Evolutionary conservation across 177 flowering plant genomes (phyloP).

Genomic region (Tripterygium wilfordii): DNA sequence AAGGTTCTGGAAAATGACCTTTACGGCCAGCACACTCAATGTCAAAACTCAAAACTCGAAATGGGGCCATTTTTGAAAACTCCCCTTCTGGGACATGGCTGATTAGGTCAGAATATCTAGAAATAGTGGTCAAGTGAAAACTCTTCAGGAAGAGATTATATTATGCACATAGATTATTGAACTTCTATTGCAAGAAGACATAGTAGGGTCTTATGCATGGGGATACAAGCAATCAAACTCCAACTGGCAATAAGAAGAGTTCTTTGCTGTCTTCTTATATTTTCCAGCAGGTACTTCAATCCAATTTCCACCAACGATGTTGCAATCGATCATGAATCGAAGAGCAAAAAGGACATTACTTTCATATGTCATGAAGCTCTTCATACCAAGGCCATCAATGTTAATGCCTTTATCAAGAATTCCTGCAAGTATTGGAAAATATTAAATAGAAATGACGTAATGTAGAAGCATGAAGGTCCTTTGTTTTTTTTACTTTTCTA

Average conservation of each 20-base stretch:
- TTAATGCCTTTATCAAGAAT: constrained; percentile 94
- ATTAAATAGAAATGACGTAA: background rate
- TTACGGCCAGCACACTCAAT: constrained; percentile 99
- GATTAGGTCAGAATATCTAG: constrained; percentile 67
- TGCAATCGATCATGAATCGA: constrained; percentile 95
- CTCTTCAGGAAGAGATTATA: background rate
- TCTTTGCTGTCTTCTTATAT: constrained; percentile 48
- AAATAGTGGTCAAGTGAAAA: constrained; percentile 27
- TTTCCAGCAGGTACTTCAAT: constrained; percentile 81
- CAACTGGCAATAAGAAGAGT: constrained; percentile 68
- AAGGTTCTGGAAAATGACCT: constrained; percentile 94
- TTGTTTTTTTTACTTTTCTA: too few relatives aligned
- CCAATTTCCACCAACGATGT: constrained; percentile 97
- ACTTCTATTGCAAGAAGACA: background rate
- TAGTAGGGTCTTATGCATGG: constrained; percentile 5
- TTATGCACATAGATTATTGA: background rate
- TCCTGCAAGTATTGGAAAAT: constrained; percentile 35
- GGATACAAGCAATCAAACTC: constrained; percentile 99
- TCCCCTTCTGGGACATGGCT: constrained; percentile 92
- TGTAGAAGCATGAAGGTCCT: background rate
- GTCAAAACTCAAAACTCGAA: constrained; percentile 93
- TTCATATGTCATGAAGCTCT: constrained; percentile 83
- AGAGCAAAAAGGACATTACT: constrained; percentile 97
- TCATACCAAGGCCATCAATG: constrained; percentile 82
- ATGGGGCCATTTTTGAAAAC: constrained; percentile 97